A percentile compares a stretch with the other conserved stretches of the same genome.
phyloP scores from a whole-genome alignment of 352 stramenopile genomes.

The Pythium dissimile region DNA sequence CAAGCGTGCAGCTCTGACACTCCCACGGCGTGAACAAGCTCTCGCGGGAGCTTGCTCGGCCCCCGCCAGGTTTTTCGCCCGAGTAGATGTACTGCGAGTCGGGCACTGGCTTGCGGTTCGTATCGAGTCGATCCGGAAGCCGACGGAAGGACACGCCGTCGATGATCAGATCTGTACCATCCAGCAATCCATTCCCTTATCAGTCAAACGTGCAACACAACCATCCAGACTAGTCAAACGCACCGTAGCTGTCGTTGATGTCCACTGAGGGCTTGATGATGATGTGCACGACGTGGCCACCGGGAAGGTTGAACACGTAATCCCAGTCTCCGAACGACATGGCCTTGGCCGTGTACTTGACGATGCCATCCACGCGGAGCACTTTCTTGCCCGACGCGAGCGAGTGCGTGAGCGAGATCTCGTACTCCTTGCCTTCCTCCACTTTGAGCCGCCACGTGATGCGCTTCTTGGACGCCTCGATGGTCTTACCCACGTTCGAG shows the following conservation, averaged over 20 bases:
- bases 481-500: constrained; percentile 80
- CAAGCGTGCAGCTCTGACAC: constrained; percentile 65
- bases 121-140: constrained; percentile 52
- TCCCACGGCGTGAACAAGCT: constrained; percentile 69
- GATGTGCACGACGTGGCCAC: constrained; percentile 75
- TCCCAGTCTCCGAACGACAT: constrained; percentile 84
- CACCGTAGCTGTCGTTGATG: constrained; percentile 87
- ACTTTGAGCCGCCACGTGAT: constrained; percentile 82
- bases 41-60: constrained; percentile 30
- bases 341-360: constrained; percentile 75
- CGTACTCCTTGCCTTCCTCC: constrained; percentile 74
- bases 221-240: too few species aligned
- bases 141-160: constrained; percentile 78
- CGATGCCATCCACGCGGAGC: constrained; percentile 71
- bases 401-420: constrained; percentile 83
- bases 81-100: constrained; percentile 49
- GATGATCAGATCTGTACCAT: constrained; percentile 64
- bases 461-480: constrained; percentile 84
- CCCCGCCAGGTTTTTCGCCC: constrained; percentile 22
- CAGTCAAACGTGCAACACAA: neutral
- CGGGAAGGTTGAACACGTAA: constrained; percentile 80
- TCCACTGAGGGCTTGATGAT: constrained; percentile 85
- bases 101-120: constrained; percentile 23
- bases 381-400: constrained; percentile 80
- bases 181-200: too few species aligned